These are phyloP conservation scores for Davidsoniella eucalypti DNA, from an alignment of 2,329 filamentous ascomycete genomes.

Conservation along the genomic window DNA sequence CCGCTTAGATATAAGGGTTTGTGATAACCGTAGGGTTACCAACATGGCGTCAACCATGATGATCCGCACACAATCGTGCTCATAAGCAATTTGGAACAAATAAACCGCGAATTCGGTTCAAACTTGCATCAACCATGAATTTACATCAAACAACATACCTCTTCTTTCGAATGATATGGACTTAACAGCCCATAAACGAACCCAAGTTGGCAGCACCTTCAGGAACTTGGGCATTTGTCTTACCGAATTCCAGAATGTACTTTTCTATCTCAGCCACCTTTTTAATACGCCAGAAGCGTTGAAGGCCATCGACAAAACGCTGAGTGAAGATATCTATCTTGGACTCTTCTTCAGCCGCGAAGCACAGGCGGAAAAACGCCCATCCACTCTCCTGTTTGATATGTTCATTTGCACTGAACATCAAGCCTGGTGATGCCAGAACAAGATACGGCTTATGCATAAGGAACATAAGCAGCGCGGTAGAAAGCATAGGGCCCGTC, in stretches of 20 bases:
- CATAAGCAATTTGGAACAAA: background rate
- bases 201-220: constrained; percentile 19
- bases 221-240: constrained; percentile 11
- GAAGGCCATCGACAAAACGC: constrained; percentile 51
- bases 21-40: background rate
- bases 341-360: constrained; percentile 64
- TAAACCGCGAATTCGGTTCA: too few species aligned
- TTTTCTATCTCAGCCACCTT: constrained; percentile 48
- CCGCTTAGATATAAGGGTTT: too few species aligned
- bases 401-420: constrained; percentile 54
- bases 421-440: constrained; percentile 51
- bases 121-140: too few species aligned
- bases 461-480: constrained; percentile 54
- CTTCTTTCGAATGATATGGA: background rate
- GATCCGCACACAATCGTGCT: background rate
- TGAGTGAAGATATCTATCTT: constrained; percentile 45
- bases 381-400: constrained; percentile 44
- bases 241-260: constrained; percentile 26
- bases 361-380: constrained; percentile 64
- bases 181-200: constrained; percentile 18
- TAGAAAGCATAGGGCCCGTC: constrained; percentile 37
- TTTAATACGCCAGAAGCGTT: constrained; percentile 64
- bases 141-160: background rate
- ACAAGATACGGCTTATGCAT: constrained; percentile 54
- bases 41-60: constrained; percentile 1